Base-by-base conservation (phyloP, 495 filamentous ascomycete genomes). In the Rusavskia elegans region DNA sequence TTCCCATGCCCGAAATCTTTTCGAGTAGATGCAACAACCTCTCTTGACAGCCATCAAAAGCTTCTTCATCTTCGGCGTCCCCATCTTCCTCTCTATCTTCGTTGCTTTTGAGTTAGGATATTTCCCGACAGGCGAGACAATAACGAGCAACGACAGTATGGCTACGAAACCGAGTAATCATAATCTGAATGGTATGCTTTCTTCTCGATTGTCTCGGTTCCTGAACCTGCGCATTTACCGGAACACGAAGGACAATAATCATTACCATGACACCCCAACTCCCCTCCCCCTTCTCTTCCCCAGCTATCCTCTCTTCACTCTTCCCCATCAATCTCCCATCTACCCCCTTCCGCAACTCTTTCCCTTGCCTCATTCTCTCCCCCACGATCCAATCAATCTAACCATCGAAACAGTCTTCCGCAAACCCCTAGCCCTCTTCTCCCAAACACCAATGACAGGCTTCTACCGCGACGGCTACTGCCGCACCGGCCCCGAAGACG, bases 381-480 rank as follows among this genome's bases (percentile, higher is more conserved):
- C 45, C 2, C 27, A 1, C 45, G 4, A 10, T 16, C 11, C 14
- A 10, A 19, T 7, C 14, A 25, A 52, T 5, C 27, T 25, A 27
- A 44, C 19, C 9, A 23, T 29, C n/a, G 11, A 8, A 14, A 27
- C 62, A 78, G 78, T 82, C 46, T 71, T 78, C 62, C 71, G 72
- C 41, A 68, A 74, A 48, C 79, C 79, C 10, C 70, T 82, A 19
- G 63, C 64, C 29, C 60, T 75, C 50, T 79, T 80, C 68, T 74
- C 72, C 51, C 68, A 72, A 36, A 61, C 68, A 35, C 80, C 80
- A 1, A 63, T 75, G 60, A 81, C 77, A 3, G 80, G 80, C 27
- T 81, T 69, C 66, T 70, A 73, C 53, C 71, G 80, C 23, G 75
- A 76, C 51, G 80, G 79, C 3, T 82, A 78, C 63, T 82, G 80